Base-by-base conservation (phyloP, 2,329 filamentous ascomycete species). In the Hypoxylon sp. region DNA sequence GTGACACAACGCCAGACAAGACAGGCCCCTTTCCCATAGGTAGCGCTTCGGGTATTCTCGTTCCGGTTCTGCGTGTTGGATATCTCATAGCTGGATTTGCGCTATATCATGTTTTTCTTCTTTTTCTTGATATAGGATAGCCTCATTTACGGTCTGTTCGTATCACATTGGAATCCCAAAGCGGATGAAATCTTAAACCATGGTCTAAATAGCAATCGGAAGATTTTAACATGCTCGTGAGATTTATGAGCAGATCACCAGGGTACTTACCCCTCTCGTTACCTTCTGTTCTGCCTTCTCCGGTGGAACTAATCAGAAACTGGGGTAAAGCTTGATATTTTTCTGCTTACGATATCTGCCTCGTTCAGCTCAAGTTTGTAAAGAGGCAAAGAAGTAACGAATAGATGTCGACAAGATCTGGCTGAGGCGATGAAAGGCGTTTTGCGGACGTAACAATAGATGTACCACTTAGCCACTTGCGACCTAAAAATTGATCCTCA, bases 1-100 rank as follows among this genome's bases (percentile, higher is more conserved):
- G 71, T 65, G 54, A 57, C 34, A 66, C 69, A 48, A 66, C 71
- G 58, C 67, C 60, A 64, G 72, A 75, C 47, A 71, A 76, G 65
- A 69, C 68, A 43, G 59, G 59, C 53, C 11, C 73, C 71, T 51
- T 59, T 73, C 41, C 65, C 68, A 43, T 59, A 65, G 44, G 64
- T 55, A 34, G 46, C 70, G 28, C 67, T 67, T 41, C 58, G 58
- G 32, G 34, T 67, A 11, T 34, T 74, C 39, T 69, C 47, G 62
- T 73, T 73, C 44, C 49, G 63, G 26, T 20, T 70, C 74, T 28
- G 68, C 65, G n/a, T 64, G 56, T 54, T 67, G 65, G 65, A 73
- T 26, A 26, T 7, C 71, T 10, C 67, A 64, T 54, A 57, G 32
- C 65, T 70, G 51, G 13, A 13, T 48, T 20, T 39, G 24, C 28